These are phyloP conservation scores for Schwanniomyces occidentalis DNA, from an alignment of 805 yeast species.

Conservation along the genomic window DNA sequence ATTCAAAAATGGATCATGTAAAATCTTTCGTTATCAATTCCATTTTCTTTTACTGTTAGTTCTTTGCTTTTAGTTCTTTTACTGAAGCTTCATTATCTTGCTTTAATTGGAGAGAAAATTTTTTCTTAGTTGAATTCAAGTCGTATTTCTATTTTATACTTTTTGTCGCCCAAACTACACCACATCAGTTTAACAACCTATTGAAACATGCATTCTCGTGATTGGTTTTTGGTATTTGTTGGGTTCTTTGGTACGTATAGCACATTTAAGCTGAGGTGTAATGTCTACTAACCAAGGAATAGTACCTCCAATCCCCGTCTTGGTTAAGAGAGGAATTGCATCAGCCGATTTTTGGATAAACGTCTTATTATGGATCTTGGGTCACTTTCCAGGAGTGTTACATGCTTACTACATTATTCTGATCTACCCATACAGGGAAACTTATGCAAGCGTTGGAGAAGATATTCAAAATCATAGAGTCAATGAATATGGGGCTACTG, in stretches of 20 bases:
- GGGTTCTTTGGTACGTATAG: conserved; percentile 50
- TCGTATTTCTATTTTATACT: too few relatives aligned
- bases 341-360: conserved; percentile 71
- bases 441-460: conserved; percentile 26
- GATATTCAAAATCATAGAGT: conserved; percentile 24
- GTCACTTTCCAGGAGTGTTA: conserved; percentile 74
- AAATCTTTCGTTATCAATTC: too few relatives aligned
- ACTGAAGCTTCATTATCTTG: too few relatives aligned
- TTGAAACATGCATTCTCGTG: conserved; percentile 45
- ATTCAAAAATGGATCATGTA: too few relatives aligned
- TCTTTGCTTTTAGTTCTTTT: too few relatives aligned
- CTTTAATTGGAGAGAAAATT: too few relatives aligned
- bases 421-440: conserved; percentile 55
- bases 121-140: too few relatives aligned
- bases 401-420: conserved; percentile 81
- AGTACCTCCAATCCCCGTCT: conserved; percentile 79
- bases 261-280: background rate
- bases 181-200: too few relatives aligned
- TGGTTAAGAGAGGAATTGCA: conserved; percentile 68
- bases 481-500: conserved; percentile 12
- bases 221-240: conserved; percentile 65
- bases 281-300: conserved; percentile 10
- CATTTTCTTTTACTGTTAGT: too few relatives aligned
- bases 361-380: conserved; percentile 66
- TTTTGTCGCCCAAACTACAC: too few relatives aligned